These are phyloP conservation scores for Coniella lustricola DNA, from an alignment of 2,329 filamentous ascomycete species.

Conservation along the genomic window DNA sequence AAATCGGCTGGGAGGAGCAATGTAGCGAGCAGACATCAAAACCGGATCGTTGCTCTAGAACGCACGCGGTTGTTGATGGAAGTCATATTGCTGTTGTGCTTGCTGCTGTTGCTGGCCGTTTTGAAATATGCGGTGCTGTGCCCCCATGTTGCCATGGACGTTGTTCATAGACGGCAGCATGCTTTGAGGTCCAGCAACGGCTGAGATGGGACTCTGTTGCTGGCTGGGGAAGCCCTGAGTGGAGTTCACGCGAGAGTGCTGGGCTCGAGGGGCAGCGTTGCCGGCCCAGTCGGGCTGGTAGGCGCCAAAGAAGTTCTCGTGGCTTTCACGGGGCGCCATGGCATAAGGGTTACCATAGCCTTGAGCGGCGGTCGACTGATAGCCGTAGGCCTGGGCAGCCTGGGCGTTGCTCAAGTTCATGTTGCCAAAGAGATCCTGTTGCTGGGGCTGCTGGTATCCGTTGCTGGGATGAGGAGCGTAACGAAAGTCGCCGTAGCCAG, in stretches of 20 bases:
- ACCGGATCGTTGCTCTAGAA: neutral
- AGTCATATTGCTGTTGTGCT: conserved; percentile 1
- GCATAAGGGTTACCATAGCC: conserved; percentile 5
- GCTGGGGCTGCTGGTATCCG: conserved; percentile 6
- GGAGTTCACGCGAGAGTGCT: conserved; percentile 13
- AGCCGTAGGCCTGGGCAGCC: conserved; percentile 6
- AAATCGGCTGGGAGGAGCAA: neutral
- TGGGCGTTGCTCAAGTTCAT: conserved; percentile 2
- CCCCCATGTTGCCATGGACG: neutral
- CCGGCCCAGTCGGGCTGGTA: conserved; percentile 6
- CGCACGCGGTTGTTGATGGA: neutral
- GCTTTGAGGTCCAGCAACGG: neutral
- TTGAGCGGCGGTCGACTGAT: conserved; percentile 4
- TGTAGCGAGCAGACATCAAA: neutral
- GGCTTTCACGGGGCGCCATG: conserved; percentile 1
- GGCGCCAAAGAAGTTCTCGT: conserved; percentile 3
- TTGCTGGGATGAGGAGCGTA: conserved; percentile 4
- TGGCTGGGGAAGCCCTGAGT: conserved; percentile 9
- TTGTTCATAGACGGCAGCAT: conserved; percentile 13
- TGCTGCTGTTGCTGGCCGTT: neutral
- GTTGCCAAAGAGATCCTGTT: conserved; percentile 9
- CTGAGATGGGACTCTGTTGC: conserved; percentile 4
- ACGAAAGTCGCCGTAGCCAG: conserved; percentile 10
- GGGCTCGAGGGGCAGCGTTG: neutral
- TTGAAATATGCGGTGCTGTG: conserved; percentile 6